Evolutionary conservation across 2,329 filamentous ascomycete species (phyloP), one percentile per base, ranked within the genome.

Genomic region (Curvularia lunata): DNA sequence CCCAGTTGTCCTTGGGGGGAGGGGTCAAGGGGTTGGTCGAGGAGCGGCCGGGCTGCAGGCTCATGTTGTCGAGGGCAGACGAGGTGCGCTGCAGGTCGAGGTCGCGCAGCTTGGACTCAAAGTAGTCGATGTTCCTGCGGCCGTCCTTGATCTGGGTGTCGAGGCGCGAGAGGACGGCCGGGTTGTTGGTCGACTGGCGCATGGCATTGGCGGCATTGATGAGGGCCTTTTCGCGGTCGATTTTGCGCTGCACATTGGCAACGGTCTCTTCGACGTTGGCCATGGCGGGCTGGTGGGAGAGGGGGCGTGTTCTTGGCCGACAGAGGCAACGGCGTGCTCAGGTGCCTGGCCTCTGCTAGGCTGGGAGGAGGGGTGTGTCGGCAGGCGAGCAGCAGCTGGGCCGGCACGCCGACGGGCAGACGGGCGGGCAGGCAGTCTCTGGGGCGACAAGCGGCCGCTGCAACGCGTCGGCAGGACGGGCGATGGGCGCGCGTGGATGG

Each of bases 121-220:
- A 90, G 80, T 98, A 99, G 77, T 93, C 88, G 71, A 99, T 91
- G 78, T 98, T 98, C 70, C 92, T 86, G 67, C 91, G 88, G 66
- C 91, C 92, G 79, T 98, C 94, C 75, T 93, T 91, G 80, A 99
- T 96, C 80, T 97, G 92, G 63, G 89, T 90, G 75, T 98, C 94
- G 77, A 97, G 88, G 73, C 92, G 88, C 70, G 93, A 93, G 74
- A 92, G 90, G 65, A 98, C 94, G 61, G 88, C 86, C 68, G 93
- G 90, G 79, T 99, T 99, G 82, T 92, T 91, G 69, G 94, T 97
- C 78, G 95, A 93, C 80, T 93, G 90, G 80, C 92, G 90, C 93
- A 99, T 97, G 70, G 91, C 87, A 80, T 91, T 95, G 68, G 94
- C 94, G 72, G 92, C 94, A 78, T 91, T 91, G 83, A 99, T 95